These are phyloP conservation scores for Cutaneotrichosporon sp. DNA, from an alignment of 1,284 basidiomycete species.

Conservation along the genomic window DNA sequence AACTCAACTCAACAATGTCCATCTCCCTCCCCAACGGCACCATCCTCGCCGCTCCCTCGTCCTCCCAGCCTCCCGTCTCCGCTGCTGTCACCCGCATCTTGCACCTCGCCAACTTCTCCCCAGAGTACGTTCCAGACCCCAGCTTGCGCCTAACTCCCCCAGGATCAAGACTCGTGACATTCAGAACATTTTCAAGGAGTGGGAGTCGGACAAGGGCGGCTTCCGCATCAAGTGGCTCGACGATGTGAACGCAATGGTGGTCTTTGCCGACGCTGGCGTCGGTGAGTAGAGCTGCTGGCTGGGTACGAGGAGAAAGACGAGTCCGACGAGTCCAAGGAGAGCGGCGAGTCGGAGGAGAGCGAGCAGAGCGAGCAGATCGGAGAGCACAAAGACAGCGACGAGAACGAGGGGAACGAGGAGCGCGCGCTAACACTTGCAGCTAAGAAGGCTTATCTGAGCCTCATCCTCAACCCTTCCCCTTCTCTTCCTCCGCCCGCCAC, in stretches of 20 bases:
- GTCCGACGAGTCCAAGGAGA: too few relatives aligned
- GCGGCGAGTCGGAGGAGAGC: too few relatives aligned
- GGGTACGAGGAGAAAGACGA: too few relatives aligned
- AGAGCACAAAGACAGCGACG: too few relatives aligned
- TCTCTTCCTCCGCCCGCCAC: slow-evolving; percentile 65
- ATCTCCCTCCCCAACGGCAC: slow-evolving; percentile 53
- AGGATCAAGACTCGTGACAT: slow-evolving; percentile 94
- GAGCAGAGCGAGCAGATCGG: too few relatives aligned
- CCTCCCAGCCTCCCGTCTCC: slow-evolving; percentile 60
- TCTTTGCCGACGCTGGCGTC: slow-evolving; percentile 68
- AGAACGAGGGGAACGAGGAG: too few relatives aligned
- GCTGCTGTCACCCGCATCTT: slow-evolving; percentile 96
- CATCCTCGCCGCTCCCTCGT: slow-evolving; percentile 43
- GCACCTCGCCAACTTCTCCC: slow-evolving; percentile 83
- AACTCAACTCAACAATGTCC: slow-evolving; percentile 33
- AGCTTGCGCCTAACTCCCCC: not conserved
- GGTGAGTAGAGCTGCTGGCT: slow-evolving; percentile 50
- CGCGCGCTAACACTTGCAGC: slow-evolving; percentile 57
- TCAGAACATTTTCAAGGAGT: slow-evolving; percentile 84
- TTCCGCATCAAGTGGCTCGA: slow-evolving; percentile 99
- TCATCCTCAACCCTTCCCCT: slow-evolving; percentile 77
- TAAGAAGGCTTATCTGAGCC: slow-evolving; percentile 90
- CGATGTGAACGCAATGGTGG: slow-evolving; percentile 91
- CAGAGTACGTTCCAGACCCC: slow-evolving; percentile 58
- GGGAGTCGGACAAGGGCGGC: slow-evolving; percentile 81